These are phyloP conservation scores for Hymenoscyphus salicellus DNA, from an alignment of 2,329 filamentous ascomycete species.

Conservation along the genomic window DNA sequence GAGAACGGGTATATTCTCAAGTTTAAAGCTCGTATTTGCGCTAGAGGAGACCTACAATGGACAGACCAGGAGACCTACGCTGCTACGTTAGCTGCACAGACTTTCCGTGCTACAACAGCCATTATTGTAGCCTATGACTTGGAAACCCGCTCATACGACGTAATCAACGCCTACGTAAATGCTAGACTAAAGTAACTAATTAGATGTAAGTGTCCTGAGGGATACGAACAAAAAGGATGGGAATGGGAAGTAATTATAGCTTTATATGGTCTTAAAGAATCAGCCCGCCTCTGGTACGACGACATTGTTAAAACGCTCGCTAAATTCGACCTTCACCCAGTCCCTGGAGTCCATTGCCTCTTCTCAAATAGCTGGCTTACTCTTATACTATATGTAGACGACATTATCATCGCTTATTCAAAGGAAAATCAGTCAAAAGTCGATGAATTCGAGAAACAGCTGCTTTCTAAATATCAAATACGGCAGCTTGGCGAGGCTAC, in stretches of 20 bases:
- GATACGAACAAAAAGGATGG: no score
- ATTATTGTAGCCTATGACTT: background rate
- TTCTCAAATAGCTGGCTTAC: background rate
- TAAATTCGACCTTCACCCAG: background rate
- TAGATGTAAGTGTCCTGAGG: background rate
- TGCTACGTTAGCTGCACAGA: no score
- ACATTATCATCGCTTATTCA: no score
- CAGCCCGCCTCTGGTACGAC: background rate
- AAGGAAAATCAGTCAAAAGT: background rate
- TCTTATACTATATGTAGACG: background rate
- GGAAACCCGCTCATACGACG: background rate
- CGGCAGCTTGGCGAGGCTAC: background rate
- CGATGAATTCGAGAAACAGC: background rate
- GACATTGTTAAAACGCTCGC: no score
- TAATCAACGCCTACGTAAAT: background rate
- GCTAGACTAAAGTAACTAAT: background rate
- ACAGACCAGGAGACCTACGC: no score
- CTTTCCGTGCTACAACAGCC: background rate
- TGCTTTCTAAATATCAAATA: background rate
- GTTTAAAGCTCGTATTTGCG: no score
- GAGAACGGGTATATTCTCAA: no score
- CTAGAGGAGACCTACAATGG: no score
- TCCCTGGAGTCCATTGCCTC: background rate
- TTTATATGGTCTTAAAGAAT: background rate
- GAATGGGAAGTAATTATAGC: background rate